A percentile compares a stretch with the other conserved stretches of the same genome.
phyloP scores from a whole-genome alignment of 1,284 basidiomycete genomes.

The Moesziomyces aphidis region DNA sequence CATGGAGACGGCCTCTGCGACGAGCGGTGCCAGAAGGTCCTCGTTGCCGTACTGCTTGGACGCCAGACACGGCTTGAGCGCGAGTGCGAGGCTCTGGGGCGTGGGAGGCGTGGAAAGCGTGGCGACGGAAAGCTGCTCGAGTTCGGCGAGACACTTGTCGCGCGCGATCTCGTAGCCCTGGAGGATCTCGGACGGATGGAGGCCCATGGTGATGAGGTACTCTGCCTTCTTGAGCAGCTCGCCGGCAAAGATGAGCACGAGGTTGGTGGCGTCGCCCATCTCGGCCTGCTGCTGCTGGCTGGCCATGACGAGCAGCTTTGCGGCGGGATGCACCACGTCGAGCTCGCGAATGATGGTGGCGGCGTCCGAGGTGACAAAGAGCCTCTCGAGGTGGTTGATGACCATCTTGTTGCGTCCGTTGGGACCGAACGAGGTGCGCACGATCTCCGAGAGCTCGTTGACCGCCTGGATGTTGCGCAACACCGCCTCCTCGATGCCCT shows the following conservation, averaged over 20 bases:
- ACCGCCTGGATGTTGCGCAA: constrained; percentile 93
- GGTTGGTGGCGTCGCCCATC: constrained; percentile 97
- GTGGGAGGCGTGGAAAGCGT: constrained; percentile 82
- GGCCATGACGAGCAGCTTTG: constrained; percentile 96
- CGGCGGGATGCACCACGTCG: constrained; percentile 97
- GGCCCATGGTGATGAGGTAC: constrained; percentile 90
- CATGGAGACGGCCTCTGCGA: constrained; percentile 84
- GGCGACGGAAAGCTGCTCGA: constrained; percentile 74
- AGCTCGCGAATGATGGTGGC: constrained; percentile 98
- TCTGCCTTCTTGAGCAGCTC: constrained; percentile 96
- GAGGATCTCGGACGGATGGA: constrained; percentile 89
- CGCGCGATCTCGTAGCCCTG: constrained; percentile 96
- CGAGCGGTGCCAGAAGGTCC: constrained; percentile 82
- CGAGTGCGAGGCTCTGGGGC: constrained; percentile 78
- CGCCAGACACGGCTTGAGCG: constrained; percentile 90
- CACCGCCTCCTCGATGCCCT: constrained; percentile 89
- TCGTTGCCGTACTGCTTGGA: constrained; percentile 98
- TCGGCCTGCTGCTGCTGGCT: constrained; percentile 95
- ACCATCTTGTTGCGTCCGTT: constrained; percentile 75
- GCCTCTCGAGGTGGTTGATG: constrained; percentile 81
- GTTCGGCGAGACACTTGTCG: constrained; percentile 83
- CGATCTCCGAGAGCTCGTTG: constrained; percentile 90
- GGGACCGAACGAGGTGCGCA: constrained; percentile 94
- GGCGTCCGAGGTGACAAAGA: constrained; percentile 98
- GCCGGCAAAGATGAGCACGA: constrained; percentile 93